phyloP scores from a whole-genome alignment of 1,139 yeast genomes.

The Geotrichum europaeum region DNA sequence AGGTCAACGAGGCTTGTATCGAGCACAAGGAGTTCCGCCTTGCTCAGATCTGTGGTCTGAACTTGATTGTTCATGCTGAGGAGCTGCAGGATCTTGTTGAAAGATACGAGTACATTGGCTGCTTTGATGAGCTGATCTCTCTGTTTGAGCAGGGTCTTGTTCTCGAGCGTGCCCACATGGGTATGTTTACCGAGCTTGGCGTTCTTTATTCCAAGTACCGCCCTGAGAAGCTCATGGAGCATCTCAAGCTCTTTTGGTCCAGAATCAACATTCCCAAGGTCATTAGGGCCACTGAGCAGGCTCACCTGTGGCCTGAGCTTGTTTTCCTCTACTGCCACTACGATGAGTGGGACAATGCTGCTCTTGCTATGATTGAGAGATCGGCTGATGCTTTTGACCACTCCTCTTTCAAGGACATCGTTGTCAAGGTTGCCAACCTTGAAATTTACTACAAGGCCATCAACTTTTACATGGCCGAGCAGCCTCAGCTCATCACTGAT shows the following conservation, averaged over 20 bases:
- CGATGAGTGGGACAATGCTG: conserved; percentile 99
- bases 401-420: conserved; percentile 83
- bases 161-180: conserved; percentile 98
- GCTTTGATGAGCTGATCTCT: conserved; percentile 84
- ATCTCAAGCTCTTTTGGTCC: conserved; percentile 95
- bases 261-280: conserved; percentile 97
- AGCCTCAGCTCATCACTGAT: conserved; percentile 86
- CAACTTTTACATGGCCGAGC: conserved; percentile 86
- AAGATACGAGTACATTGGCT: conserved; percentile 85
- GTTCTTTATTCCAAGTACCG: conserved; percentile 82
- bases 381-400: conserved; percentile 94
- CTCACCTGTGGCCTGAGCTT: conserved; percentile 94
- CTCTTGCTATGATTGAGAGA: conserved; percentile 94
- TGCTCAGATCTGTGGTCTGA: conserved; percentile 98
- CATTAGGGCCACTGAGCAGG: conserved; percentile 85
- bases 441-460: conserved; percentile 97
- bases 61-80: conserved; percentile 94
- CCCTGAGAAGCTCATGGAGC: conserved; percentile 92
- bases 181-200: conserved; percentile 97
- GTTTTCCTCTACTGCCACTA: conserved; percentile 95
- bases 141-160: conserved; percentile 94
- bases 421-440: conserved; percentile 91
- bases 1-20: conserved; percentile 93
- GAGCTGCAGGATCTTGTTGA: conserved; percentile 85
- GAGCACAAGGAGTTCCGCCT: conserved; percentile 91